Evolutionary conservation across 805 yeast species (phyloP).

Genomic region (Ogataea polymorpha): DNA sequence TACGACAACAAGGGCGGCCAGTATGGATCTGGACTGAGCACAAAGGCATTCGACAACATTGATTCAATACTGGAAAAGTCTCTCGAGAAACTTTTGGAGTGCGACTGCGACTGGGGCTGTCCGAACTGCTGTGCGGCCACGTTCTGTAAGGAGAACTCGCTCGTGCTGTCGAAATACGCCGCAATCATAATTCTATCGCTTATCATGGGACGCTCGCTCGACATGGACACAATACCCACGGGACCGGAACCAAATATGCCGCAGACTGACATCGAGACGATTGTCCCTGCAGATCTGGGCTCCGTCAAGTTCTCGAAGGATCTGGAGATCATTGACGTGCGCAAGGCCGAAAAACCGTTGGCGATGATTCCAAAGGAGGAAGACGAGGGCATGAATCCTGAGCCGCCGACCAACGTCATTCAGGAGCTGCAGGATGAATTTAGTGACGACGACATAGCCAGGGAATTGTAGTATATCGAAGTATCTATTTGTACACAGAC

Average conservation of each 20-base stretch:
- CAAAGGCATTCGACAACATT: constrained; percentile 75
- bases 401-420: background rate
- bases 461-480: background rate
- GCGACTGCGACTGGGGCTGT: constrained; percentile 69
- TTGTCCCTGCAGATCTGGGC: constrained; percentile 45
- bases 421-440: constrained; percentile 20
- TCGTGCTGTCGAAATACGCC: constrained; percentile 86
- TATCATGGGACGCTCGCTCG: constrained; percentile 54
- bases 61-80: constrained; percentile 65
- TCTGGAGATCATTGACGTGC: constrained; percentile 50
- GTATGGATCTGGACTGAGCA: constrained; percentile 74
- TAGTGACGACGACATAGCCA: constrained; percentile 22
- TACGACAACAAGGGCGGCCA: constrained; percentile 82
- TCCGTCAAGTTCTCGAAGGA: constrained; percentile 59
- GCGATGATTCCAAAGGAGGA: constrained; percentile 22
- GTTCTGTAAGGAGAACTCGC: constrained; percentile 74
- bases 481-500: constrained; percentile 2
- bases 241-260: constrained; percentile 84
- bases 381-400: constrained; percentile 10
- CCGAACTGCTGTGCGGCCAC: constrained; percentile 85
- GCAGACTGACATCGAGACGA: constrained; percentile 62
- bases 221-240: constrained; percentile 48
- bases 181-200: constrained; percentile 65
- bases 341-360: constrained; percentile 23
- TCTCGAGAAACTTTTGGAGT: constrained; percentile 52